A percentile compares a stretch with the other conserved stretches of the same genome.
Conservation (phyloP, 2,329 filamentous ascomycete genomes). For the Nemania sp. region DNA sequence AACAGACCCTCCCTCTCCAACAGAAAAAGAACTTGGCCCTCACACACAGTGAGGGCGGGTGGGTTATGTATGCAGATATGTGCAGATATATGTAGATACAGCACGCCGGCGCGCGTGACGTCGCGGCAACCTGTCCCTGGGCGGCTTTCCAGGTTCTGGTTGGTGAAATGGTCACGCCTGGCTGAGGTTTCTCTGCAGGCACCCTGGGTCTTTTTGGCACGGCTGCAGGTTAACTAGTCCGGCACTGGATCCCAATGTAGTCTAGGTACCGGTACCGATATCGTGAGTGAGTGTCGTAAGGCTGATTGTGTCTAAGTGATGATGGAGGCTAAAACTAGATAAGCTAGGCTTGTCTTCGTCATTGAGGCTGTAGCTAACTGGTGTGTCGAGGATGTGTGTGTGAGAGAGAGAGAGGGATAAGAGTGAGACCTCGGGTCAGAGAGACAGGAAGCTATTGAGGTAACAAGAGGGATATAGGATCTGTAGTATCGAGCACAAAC, state of each 20-base stretch:
- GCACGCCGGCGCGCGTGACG: slow-evolving; percentile 19
- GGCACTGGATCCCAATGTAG: slow-evolving; percentile 19
- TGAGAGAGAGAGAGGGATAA: no score
- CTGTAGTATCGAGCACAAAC: slow-evolving; percentile 14
- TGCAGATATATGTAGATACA: slow-evolving; percentile 13
- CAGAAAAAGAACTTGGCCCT: slow-evolving; percentile 2
- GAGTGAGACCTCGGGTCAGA: no score
- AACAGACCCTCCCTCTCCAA: no score
- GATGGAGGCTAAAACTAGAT: slow-evolving; percentile 59
- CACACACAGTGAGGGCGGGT: slow-evolving; percentile 4
- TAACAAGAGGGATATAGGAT: slow-evolving; percentile 11
- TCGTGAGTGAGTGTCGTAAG: slow-evolving; percentile 23
- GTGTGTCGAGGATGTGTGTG: not conserved
- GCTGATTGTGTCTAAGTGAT: slow-evolving; percentile 49
- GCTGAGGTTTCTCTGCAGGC: slow-evolving; percentile 23
- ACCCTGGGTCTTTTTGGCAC: slow-evolving; percentile 21
- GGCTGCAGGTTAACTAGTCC: slow-evolving; percentile 19
- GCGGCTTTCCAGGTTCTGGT: slow-evolving; percentile 14
- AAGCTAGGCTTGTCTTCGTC: slow-evolving; percentile 61
- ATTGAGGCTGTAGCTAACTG: slow-evolving; percentile 47
- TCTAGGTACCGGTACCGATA: slow-evolving; percentile 17
- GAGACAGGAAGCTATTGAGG: slow-evolving; percentile 1
- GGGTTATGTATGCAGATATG: not conserved
- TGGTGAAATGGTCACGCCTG: slow-evolving; percentile 18
- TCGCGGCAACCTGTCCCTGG: slow-evolving; percentile 15